Conservation (phyloP, 768 basidiomycete genomes). For the Suillus decipiens region DNA sequence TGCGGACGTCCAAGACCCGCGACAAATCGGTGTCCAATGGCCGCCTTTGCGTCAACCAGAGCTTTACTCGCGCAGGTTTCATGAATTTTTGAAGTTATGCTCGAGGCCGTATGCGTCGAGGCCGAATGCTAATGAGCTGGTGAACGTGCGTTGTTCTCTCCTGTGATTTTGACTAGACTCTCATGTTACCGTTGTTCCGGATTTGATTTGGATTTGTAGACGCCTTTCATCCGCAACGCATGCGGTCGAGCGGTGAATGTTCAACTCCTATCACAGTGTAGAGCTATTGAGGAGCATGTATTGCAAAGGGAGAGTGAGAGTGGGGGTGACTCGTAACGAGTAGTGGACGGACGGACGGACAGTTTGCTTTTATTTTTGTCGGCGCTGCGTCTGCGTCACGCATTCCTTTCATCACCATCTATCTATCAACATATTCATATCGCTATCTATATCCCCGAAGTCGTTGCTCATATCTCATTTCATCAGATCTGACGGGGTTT, state of each 20-base stretch:
- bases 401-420: conserved; percentile 2
- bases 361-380: neutral
- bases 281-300: conserved; percentile 57
- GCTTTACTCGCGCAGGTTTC: conserved; percentile 65
- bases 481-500: conserved; percentile 1
- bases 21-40: conserved; percentile 57
- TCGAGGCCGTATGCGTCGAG: conserved; percentile 59
- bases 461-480: conserved; percentile 1
- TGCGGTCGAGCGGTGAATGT: conserved; percentile 69
- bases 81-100: conserved; percentile 70
- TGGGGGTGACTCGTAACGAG: neutral
- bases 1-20: conserved; percentile 49
- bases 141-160: conserved; percentile 48
- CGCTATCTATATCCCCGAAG: conserved; percentile 5
- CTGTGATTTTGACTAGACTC: neutral
- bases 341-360: neutral
- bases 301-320: conserved; percentile 17
- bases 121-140: conserved; percentile 56
- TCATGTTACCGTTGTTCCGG: neutral
- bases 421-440: conserved; percentile 6
- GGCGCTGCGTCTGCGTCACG: neutral
- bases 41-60: conserved; percentile 61
- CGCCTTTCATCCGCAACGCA: conserved; percentile 64
- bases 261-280: conserved; percentile 67
- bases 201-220: conserved; percentile 37